These are phyloP conservation scores for Calonectria pseudoturangicola DNA, from an alignment of 2,329 filamentous ascomycete genomes.

Conservation along the genomic window DNA sequence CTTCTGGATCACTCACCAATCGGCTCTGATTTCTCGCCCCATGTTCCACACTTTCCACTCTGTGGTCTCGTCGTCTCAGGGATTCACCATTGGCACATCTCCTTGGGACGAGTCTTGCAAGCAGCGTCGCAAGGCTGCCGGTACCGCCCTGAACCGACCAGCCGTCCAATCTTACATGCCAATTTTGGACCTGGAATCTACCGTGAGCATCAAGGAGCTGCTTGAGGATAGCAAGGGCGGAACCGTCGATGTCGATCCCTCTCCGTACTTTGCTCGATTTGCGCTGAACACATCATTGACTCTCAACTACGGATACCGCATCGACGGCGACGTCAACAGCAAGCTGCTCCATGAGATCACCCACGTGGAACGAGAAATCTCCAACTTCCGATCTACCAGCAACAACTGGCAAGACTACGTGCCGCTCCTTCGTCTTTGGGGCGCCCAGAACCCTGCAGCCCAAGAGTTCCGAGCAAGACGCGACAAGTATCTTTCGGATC, in stretches of 20 bases:
- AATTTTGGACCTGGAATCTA: conserved; percentile 86
- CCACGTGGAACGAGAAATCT: conserved; percentile 83
- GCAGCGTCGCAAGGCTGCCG: conserved; percentile 83
- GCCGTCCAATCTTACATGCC: conserved; percentile 88
- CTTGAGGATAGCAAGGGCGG: conserved; percentile 78
- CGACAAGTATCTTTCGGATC: conserved; percentile 79
- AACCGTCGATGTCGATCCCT: conserved; percentile 79
- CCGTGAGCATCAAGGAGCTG: conserved; percentile 82
- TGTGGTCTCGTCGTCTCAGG: conserved; percentile 84
- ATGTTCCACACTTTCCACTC: conserved; percentile 88
- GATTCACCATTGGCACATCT: conserved; percentile 88
- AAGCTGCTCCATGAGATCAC: conserved; percentile 83
- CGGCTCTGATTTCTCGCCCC: conserved; percentile 84
- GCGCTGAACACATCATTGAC: conserved; percentile 86
- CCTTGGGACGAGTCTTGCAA: conserved; percentile 91
- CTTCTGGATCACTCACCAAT: conserved; percentile 87
- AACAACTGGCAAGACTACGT: conserved; percentile 93
- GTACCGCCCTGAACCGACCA: conserved; percentile 85
- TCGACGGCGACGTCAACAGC: conserved; percentile 81
- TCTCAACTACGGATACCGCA: conserved; percentile 86
- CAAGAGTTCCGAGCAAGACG: conserved; percentile 80
- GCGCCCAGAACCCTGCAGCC: conserved; percentile 77
- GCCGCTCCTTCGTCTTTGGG: conserved; percentile 80
- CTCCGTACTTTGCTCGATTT: conserved; percentile 83
- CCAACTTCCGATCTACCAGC: conserved; percentile 84